Conservation (phyloP, 1,284 basidiomycete species). For the Malassezia pachydermatis region DNA sequence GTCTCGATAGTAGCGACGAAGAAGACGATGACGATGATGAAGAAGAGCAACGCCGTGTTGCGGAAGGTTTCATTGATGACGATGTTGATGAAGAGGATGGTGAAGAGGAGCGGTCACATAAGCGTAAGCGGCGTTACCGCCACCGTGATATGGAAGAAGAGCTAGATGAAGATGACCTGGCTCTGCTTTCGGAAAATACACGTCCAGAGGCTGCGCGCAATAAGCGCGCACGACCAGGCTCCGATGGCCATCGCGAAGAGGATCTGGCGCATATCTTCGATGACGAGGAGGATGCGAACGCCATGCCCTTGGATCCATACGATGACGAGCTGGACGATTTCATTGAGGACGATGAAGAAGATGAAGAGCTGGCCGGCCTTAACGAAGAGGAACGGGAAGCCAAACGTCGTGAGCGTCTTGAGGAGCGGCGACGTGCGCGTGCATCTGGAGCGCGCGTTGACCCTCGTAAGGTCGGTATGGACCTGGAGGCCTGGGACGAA, state of each 20-base stretch:
- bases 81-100: slow-evolving; percentile 42
- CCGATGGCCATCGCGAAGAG: slow-evolving; percentile 49
- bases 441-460: slow-evolving; percentile 58
- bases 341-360: slow-evolving; percentile 71
- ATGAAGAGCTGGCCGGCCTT: slow-evolving; percentile 39
- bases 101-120: slow-evolving; percentile 57
- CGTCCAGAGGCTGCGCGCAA: slow-evolving; percentile 52
- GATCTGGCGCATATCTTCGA: slow-evolving; percentile 71
- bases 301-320: slow-evolving; percentile 25
- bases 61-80: slow-evolving; percentile 46
- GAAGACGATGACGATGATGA: slow-evolving; percentile 46
- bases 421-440: slow-evolving; percentile 47
- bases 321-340: slow-evolving; percentile 50
- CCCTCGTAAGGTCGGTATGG: slow-evolving; percentile 28
- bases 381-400: slow-evolving; percentile 58
- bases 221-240: slow-evolving; percentile 16
- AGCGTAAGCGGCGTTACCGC: slow-evolving; percentile 48
- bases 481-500: slow-evolving; percentile 79
- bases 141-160: slow-evolving; percentile 51
- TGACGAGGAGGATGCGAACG: slow-evolving; percentile 60
- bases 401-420: slow-evolving; percentile 58
- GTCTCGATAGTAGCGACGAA: slow-evolving; percentile 31
- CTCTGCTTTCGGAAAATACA: slow-evolving; percentile 87
- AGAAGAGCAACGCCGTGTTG: slow-evolving; percentile 41
- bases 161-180: slow-evolving; percentile 91